A percentile compares a stretch with the other conserved stretches of the same genome.
phyloP scores from a whole-genome alignment of 129 eudicot species.

The Artemisia tridentata region DNA sequence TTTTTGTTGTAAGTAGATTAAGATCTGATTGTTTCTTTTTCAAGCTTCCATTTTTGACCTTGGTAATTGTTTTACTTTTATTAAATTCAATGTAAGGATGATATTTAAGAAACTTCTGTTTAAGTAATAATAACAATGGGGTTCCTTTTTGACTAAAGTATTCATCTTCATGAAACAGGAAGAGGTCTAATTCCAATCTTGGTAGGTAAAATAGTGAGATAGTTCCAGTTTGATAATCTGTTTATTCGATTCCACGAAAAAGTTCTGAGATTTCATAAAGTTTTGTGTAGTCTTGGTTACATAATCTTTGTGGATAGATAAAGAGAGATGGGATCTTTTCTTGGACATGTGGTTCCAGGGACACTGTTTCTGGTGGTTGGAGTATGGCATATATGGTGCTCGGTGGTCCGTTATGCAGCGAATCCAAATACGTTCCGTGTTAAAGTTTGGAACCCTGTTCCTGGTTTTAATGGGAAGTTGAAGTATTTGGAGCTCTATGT shows the following conservation, averaged over 20 bases:
- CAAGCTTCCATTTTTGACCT: conserved; percentile 31
- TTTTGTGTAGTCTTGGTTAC: background rate
- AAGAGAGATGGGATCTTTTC: conserved; percentile 80
- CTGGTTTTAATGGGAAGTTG: conserved; percentile 72
- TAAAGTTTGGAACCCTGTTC: conserved; percentile 87
- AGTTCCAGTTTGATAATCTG: background rate
- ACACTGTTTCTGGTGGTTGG: conserved; percentile 86
- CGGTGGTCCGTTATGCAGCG: conserved; percentile 56
- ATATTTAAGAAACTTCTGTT: conserved; percentile 11
- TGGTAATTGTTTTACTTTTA: conserved; percentile 26
- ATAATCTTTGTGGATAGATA: conserved; percentile 15
- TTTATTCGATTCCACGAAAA: background rate
- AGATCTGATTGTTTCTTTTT: conserved; percentile 31
- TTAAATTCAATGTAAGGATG: conserved; percentile 7
- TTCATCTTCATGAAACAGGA: conserved; percentile 38
- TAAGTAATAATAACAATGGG: background rate
- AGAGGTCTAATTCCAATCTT: conserved; percentile 11
- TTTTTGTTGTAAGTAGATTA: background rate
- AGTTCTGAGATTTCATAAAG: background rate
- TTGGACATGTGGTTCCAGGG: conserved; percentile 93
- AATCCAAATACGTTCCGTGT: conserved; percentile 63
- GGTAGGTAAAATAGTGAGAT: background rate
- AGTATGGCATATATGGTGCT: conserved; percentile 83
- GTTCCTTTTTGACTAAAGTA: conserved; percentile 18
- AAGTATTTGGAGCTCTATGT: conserved; percentile 81